These are phyloP conservation scores for Yueomyces sp. DNA, from an alignment of 805 yeast species.

Conservation along the genomic window DNA sequence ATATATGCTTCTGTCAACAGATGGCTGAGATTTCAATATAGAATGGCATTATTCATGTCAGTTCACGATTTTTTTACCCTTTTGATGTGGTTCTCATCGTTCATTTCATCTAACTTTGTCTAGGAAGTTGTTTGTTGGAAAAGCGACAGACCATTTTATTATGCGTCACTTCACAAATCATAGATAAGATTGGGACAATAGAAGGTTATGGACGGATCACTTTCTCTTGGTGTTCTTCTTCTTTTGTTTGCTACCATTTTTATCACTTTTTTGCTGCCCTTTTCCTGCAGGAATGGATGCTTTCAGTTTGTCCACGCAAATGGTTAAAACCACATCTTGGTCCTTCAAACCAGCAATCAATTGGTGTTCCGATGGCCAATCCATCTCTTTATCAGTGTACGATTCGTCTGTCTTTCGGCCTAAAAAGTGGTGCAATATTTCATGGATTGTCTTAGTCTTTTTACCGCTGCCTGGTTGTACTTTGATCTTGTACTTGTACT, in stretches of 20 bases:
- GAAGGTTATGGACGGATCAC: neutral
- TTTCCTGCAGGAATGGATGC: conserved; percentile 36
- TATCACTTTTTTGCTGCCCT: conserved; percentile 12
- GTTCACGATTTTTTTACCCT: too few relatives aligned
- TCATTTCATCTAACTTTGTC: too few relatives aligned
- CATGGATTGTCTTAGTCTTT: conserved; percentile 76
- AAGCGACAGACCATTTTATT: too few relatives aligned
- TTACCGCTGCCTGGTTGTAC: conserved; percentile 66
- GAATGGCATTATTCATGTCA: too few relatives aligned
- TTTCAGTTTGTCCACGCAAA: conserved; percentile 64
- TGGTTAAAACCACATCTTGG: conserved; percentile 49
- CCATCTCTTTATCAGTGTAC: conserved; percentile 35
- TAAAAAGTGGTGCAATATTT: conserved; percentile 46
- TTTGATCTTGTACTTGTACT: conserved; percentile 70
- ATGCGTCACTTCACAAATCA: too few relatives aligned
- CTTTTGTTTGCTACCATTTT: conserved; percentile 6
- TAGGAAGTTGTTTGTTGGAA: too few relatives aligned
- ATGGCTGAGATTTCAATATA: too few relatives aligned
- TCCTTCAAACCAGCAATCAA: conserved; percentile 43
- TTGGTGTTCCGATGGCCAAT: conserved; percentile 62
- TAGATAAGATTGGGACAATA: too few relatives aligned
- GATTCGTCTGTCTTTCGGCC: conserved; percentile 33
- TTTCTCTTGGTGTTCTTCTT: conserved; percentile 2
- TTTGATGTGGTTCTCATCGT: too few relatives aligned
- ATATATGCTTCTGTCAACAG: too few relatives aligned